Base-by-base conservation (phyloP, 495 filamentous ascomycete species). In the Melanomma pulvis-pyrius region DNA sequence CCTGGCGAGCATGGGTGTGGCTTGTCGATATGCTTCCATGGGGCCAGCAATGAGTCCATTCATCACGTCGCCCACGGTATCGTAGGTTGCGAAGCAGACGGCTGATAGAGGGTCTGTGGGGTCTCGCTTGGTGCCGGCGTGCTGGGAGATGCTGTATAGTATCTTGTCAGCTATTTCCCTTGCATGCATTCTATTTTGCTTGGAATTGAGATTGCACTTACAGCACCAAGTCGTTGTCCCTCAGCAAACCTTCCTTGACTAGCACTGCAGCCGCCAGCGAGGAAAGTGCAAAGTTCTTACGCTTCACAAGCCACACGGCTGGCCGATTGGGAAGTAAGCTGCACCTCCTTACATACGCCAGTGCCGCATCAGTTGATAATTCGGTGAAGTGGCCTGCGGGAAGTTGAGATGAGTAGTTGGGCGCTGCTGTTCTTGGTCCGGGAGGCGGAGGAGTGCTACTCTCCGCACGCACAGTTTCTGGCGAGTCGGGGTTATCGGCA, bases 81-180 rank as follows among this genome's bases (percentile, higher is more conserved):
- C 63, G 48, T 66, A 60, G 8, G 32, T 51, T 28, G 25, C 63
- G 34, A 66, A 60, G 1, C 89, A 85, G 11, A 72, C 71, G 24
- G 73, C 76, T 17, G 73, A 67, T 53, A 78, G 69, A 0, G 76
- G 76, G 59, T 78, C 76, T 60, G 65, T 73, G 0, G 76, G 76
- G 15, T 75, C 76, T n/a, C 76, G 69, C 15, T 78, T 75, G 2
- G 62, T 62, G 19, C 76, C 76, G 8, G 63, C 24, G 2, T 56
- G 59, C 26, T 50, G 63, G 12, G 63, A 66, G 1, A 66, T 47
- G 17, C 58, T 61, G 32, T 49, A 26, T 25, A 25, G 6, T 36
- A 13, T 46, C 22, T 28, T 11, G 25, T 61, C 2, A 50, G 44
- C 28, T 30, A 36, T 28, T 9, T 1, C 25, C 29, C 41, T 3